Evolutionary conservation across 1,284 basidiomycete genomes (phyloP), one percentile per base, ranked within the genome.

Genomic region (Thelephora terrestris): DNA sequence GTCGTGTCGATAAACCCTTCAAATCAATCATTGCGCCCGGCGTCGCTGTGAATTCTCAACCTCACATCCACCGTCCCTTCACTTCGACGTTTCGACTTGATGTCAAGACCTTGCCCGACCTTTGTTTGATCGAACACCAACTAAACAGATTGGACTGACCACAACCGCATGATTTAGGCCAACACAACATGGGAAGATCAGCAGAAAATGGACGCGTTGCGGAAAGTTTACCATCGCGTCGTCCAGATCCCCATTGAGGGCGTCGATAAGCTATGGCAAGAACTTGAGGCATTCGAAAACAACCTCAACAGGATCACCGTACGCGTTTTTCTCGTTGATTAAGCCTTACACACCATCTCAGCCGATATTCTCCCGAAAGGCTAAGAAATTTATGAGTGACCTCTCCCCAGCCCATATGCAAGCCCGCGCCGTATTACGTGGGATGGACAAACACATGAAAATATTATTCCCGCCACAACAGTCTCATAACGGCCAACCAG

Each of bases 241-340:
- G 87, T 98, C 27, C 87, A 91, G 57, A 91, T 96, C 20, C 96
- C 96, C 0, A 75, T 98, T 56, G 85, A 92, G 64, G 95, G 93
- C 59, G 82, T 99, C 57, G 94, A 98, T 66, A 74, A 75, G 38
- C 75, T 99, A 38, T 99, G 96, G 96, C 83, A 89, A 61, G 91
- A 96, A 48, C 89, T 94, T 57, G 94, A 98, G 64, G 72, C 85
- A 0, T 99, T 97, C 60, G 96, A 99, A 65, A 93, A 82, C 52
- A 77, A 76, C 37, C 71, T 97, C 56, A 98, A 94, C 70, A 87
- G 88, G 62, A 85, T 92, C 54, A 96, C 92, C 23, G 83, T 82
- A 43, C 23, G 25, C 47, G 16, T 25, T 40, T 35, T 46, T 35
- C 42, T 7, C 6, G 16, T 25, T 21, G 12, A 29, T 24, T 20